These are phyloP conservation scores for Alliaria petiolata DNA, from an alignment of 345 rosid genomes.

Conservation along the genomic window DNA sequence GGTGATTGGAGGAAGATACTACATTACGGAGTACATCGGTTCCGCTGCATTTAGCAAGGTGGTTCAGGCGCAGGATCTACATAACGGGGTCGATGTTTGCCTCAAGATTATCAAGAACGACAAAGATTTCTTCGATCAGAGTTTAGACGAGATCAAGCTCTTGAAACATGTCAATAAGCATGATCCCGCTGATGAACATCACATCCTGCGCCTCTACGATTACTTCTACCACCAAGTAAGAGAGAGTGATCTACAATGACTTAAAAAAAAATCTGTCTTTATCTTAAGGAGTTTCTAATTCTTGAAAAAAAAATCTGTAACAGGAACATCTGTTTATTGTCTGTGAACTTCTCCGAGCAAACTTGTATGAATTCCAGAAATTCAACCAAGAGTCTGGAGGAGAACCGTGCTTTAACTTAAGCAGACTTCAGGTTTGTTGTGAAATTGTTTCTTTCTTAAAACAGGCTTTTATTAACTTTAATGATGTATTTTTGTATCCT, in stretches of 20 bases:
- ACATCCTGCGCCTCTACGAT: constrained; percentile 87
- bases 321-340: constrained; percentile 98
- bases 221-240: constrained; percentile 91
- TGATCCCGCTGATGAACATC: constrained; percentile 81
- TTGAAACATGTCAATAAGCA: constrained; percentile 80
- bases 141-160: constrained; percentile 95
- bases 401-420: constrained; percentile 63
- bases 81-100: constrained; percentile 69
- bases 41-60: constrained; percentile 97
- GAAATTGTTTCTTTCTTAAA: background rate
- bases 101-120: constrained; percentile 96
- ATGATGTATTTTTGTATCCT: background rate
- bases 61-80: constrained; percentile 86
- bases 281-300: background rate
- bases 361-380: constrained; percentile 87
- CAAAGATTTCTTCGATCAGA: constrained; percentile 96
- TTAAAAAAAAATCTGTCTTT: background rate
- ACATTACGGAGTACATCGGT: constrained; percentile 81
- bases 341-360: constrained; percentile 85
- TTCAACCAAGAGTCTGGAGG: constrained; percentile 82
- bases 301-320: background rate
- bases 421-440: constrained; percentile 77
- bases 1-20: constrained; percentile 81
- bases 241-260: background rate
- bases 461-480: background rate